These are phyloP conservation scores for Debaryomyces nepalensis DNA, from an alignment of 1,139 yeast species.

Conservation along the genomic window DNA sequence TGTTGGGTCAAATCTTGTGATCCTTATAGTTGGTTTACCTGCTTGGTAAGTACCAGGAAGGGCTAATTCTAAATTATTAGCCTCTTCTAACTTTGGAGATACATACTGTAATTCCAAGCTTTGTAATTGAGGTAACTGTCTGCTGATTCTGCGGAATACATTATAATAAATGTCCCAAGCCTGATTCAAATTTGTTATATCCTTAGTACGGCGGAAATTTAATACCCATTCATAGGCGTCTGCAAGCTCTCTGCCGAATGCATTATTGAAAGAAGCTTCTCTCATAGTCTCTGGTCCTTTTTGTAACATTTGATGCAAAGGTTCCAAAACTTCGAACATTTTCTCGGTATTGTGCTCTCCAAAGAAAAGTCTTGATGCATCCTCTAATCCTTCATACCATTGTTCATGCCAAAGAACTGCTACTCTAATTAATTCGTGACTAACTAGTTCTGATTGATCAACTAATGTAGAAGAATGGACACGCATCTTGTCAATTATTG, in stretches of 20 bases:
- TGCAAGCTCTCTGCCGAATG: conserved; percentile 89
- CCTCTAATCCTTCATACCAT: conserved; percentile 98
- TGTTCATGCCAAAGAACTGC: conserved; percentile 98
- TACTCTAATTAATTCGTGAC: conserved; percentile 88
- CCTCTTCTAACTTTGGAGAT: conserved; percentile 84
- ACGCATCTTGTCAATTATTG: conserved; percentile 90
- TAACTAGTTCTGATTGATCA: conserved; percentile 92
- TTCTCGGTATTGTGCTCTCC: conserved; percentile 95
- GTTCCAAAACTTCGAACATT: conserved; percentile 91
- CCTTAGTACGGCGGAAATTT: conserved; percentile 83
- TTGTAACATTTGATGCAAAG: conserved; percentile 80
- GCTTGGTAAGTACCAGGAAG: conserved; percentile 94
- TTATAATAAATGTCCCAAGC: conserved; percentile 98
- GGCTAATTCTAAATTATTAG: conserved; percentile 81
- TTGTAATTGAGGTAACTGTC: conserved; percentile 86
- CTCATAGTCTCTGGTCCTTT: conserved; percentile 92
- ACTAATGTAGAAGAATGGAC: conserved; percentile 84
- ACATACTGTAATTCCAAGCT: conserved; percentile 90
- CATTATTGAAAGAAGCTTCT: conserved; percentile 90
- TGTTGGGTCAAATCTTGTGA: conserved; percentile 77
- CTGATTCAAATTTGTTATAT: conserved; percentile 86
- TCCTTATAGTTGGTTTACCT: conserved; percentile 77
- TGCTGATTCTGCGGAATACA: conserved; percentile 87
- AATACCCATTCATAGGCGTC: conserved; percentile 95
- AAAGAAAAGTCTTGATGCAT: conserved; percentile 90